Conservation (phyloP, 2,329 filamentous ascomycete species). For the Dactylellina sp. region DNA sequence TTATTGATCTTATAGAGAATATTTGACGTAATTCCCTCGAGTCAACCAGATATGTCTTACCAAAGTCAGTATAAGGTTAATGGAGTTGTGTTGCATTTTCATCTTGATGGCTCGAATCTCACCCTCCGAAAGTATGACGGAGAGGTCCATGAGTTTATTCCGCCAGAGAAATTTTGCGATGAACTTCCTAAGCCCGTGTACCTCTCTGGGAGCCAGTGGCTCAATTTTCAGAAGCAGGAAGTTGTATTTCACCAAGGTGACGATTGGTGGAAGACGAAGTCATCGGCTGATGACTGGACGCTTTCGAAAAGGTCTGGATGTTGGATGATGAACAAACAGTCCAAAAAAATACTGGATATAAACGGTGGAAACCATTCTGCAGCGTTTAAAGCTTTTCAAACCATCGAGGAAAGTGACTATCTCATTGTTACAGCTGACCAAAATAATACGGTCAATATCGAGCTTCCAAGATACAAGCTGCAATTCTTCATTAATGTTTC, state of each 20-base stretch:
- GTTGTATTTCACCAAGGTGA: constrained; percentile 14
- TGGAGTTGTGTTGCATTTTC: constrained; percentile 49
- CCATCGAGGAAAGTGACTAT: constrained; percentile 9
- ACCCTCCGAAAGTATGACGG: constrained; percentile 19
- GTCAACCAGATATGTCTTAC: constrained; percentile 62
- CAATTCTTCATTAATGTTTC: constrained; percentile 64
- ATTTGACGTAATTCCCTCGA: constrained; percentile 62
- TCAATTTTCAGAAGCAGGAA: not conserved
- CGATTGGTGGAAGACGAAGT: constrained; percentile 10
- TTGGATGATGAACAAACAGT: not conserved
- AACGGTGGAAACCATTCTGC: not conserved
- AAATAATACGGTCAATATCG: constrained; percentile 62
- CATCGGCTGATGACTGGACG: constrained; percentile 6
- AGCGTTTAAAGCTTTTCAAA: not conserved
- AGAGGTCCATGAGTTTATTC: constrained; percentile 21
- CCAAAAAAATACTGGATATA: constrained; percentile 10
- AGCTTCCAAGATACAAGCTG: constrained; percentile 67
- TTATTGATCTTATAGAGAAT: constrained; percentile 33
- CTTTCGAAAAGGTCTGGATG: not conserved
- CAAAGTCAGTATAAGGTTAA: constrained; percentile 60
- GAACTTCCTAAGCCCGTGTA: constrained; percentile 23
- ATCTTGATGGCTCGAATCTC: constrained; percentile 3
- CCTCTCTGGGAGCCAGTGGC: constrained; percentile 26
- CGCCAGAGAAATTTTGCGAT: not conserved
- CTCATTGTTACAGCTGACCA: not conserved